These are phyloP conservation scores for Uncinocarpus reesii DNA, from an alignment of 2,329 filamentous ascomycete genomes.

Conservation along the genomic window DNA sequence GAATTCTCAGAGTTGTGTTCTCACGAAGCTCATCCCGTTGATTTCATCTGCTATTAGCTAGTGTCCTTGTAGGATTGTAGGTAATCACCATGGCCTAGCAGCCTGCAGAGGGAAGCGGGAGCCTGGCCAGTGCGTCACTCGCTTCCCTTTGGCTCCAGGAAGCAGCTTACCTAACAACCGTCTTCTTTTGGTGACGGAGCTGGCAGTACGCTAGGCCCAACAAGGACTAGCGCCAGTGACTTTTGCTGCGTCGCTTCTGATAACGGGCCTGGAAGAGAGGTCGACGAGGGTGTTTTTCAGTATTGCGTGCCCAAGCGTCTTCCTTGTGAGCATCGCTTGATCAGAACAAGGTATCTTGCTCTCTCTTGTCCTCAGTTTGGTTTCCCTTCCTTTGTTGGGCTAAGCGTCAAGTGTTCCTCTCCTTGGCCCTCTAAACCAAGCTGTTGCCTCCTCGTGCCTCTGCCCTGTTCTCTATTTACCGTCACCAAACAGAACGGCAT, in stretches of 20 bases:
- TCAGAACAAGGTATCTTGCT: slow-evolving; percentile 9
- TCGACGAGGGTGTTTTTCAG: not conserved
- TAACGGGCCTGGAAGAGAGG: slow-evolving; percentile 3
- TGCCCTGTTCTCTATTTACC: slow-evolving; percentile 4
- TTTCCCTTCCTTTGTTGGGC: slow-evolving; percentile 3
- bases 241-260: slow-evolving; percentile 9
- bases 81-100: no score
- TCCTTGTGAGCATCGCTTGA: not conserved
- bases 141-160: no score
- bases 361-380: not conserved
- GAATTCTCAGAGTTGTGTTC: no score
- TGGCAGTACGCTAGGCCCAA: not conserved
- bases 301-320: not conserved
- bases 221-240: not conserved
- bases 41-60: no score
- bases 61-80: no score
- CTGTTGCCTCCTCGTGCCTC: slow-evolving; percentile 7
- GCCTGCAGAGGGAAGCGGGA: no score
- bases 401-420: not conserved
- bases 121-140: no score
- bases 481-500: not conserved
- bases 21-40: no score
- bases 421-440: slow-evolving; percentile 2
- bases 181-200: no score
- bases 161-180: no score